These are phyloP conservation scores for Hondaea fermentalgiana DNA, from an alignment of 108 stramenopile genomes.

Conservation along the genomic window DNA sequence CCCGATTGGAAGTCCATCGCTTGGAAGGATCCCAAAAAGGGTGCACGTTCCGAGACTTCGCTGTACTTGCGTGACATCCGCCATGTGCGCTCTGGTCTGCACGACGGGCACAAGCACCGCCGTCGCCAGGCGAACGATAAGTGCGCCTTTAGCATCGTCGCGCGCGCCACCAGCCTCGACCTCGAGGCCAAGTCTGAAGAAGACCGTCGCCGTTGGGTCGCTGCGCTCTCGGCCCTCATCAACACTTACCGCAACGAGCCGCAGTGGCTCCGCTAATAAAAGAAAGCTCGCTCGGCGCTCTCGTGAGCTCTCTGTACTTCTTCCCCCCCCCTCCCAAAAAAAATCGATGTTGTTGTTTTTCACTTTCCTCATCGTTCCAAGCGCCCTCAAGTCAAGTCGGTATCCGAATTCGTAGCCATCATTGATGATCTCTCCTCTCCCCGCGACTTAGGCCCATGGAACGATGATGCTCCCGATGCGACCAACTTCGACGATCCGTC, in stretches of 20 bases:
- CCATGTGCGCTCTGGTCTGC: not conserved
- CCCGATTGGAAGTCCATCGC: conserved; percentile 21
- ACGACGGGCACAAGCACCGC: conserved; percentile 18
- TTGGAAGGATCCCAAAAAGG: conserved; percentile 22
- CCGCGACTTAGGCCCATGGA: no score
- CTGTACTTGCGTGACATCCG: conserved; percentile 1
- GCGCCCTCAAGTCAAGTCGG: no score
- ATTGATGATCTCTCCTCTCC: no score
- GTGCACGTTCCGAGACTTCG: not conserved
- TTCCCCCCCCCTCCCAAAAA: no score
- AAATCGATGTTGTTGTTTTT: no score
- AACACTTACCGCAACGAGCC: not conserved
- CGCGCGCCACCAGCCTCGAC: not conserved
- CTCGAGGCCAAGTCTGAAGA: not conserved
- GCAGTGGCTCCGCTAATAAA: not conserved
- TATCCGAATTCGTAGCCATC: no score
- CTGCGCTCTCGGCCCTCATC: not conserved
- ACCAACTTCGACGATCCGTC: no score
- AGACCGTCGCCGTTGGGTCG: conserved; percentile 8
- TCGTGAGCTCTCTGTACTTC: no score
- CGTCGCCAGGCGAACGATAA: not conserved
- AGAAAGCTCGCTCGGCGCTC: no score
- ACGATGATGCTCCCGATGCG: no score
- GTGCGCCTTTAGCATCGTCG: not conserved
- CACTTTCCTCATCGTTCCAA: no score